Evolutionary conservation across 495 filamentous ascomycete genomes (phyloP).

Genomic region (Tetracladium marchalianum): DNA sequence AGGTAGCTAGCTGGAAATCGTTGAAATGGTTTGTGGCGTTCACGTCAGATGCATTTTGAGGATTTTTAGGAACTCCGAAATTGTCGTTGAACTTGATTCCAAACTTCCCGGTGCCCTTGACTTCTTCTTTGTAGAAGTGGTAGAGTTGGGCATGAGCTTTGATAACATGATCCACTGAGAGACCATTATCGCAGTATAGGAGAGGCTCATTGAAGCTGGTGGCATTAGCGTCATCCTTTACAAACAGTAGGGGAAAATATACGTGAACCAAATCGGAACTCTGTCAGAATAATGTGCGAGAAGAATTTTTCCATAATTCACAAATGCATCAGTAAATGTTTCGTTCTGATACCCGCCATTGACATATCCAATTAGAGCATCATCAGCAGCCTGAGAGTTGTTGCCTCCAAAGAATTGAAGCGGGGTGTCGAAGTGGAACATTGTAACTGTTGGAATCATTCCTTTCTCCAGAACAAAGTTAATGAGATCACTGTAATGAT

Average conservation of each 20-base stretch:
- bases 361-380: conserved; percentile 22
- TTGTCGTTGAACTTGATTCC: conserved; percentile 34
- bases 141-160: conserved; percentile 30
- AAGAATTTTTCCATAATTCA: conserved; percentile 30
- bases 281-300: conserved; percentile 32
- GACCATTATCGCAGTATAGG: conserved; percentile 24
- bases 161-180: conserved; percentile 25
- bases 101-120: conserved; percentile 30
- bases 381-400: conserved; percentile 13
- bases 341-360: conserved; percentile 28
- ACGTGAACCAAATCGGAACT: conserved; percentile 35
- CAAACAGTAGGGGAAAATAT: neutral
- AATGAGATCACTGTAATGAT: conserved; percentile 39
- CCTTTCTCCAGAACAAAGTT: conserved; percentile 29
- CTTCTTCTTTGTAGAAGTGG: conserved; percentile 30
- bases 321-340: conserved; percentile 26
- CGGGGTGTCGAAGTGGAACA: conserved; percentile 35
- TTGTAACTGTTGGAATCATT: conserved; percentile 32
- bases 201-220: conserved; percentile 31
- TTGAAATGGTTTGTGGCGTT: conserved; percentile 29
- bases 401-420: conserved; percentile 19
- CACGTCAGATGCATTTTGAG: conserved; percentile 25
- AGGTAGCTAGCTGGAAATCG: conserved; percentile 29
- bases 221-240: neutral
- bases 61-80: conserved; percentile 29